Percentiles rank a stretch among this genome's conserved stretches.
Evolutionary conservation across 352 stramenopile genomes (phyloP).

Genomic region (Pythium apleroticum): DNA sequence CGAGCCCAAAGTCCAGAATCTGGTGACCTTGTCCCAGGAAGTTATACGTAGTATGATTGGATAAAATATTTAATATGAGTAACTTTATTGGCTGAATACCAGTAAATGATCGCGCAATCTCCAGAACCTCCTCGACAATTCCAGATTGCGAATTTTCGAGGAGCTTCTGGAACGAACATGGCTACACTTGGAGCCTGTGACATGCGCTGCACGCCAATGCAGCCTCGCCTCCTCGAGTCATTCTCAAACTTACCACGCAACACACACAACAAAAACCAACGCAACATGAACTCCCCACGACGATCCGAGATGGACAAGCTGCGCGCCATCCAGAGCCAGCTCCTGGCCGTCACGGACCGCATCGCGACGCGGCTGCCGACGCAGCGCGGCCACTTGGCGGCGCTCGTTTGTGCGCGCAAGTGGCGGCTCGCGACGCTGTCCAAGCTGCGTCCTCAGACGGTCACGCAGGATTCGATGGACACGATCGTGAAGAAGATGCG

Average conservation of each 20-base stretch:
- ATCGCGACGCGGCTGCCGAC: constrained; percentile 34
- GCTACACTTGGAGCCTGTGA: not conserved
- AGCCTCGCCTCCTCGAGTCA: not conserved
- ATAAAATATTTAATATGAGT: too few species aligned
- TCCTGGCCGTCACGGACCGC: constrained; percentile 44
- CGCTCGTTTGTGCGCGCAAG: constrained; percentile 39
- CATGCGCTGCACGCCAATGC: not conserved
- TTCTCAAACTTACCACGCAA: constrained; percentile 25
- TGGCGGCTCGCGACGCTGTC: constrained; percentile 41
- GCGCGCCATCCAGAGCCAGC: constrained; percentile 41
- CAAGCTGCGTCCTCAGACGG: not conserved
- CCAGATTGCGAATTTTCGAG: constrained; percentile 23
- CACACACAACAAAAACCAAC: constrained; percentile 6
- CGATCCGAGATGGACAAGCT: constrained; percentile 36
- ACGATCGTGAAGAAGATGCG: constrained; percentile 41
- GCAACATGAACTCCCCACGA: constrained; percentile 22
- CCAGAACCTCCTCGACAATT: constrained; percentile 17
- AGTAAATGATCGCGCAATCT: constrained; percentile 2
- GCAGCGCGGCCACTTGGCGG: constrained; percentile 35
- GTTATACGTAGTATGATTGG: too few species aligned
- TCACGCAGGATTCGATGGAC: constrained; percentile 18
- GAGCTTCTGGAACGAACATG: constrained; percentile 20
- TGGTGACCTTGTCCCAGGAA: too few species aligned
- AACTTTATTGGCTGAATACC: constrained; percentile 2
- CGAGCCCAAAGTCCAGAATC: too few species aligned